Conservation (phyloP, 1,284 basidiomycete genomes). For the Microbotryum scabiosae region DNA sequence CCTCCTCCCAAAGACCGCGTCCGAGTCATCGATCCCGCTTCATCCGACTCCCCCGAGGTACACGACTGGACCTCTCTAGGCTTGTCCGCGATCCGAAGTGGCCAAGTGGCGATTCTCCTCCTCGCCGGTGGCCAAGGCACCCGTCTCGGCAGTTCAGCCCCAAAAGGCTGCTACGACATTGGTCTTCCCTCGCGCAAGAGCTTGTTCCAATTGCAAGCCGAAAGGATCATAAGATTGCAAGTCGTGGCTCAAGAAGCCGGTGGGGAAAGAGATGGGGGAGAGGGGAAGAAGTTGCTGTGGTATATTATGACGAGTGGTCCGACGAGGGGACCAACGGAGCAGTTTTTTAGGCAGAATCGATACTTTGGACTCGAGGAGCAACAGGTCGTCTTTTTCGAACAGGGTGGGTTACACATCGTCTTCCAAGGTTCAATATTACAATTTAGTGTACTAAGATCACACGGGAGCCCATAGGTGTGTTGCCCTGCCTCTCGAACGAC, state of each 20-base stretch:
- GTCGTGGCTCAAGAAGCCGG: slow-evolving; percentile 49
- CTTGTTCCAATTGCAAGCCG: slow-evolving; percentile 94
- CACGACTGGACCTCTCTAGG: slow-evolving; percentile 65
- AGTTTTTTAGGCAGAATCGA: slow-evolving; percentile 67
- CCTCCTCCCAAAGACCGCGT: slow-evolving; percentile 70
- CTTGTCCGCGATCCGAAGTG: slow-evolving; percentile 66
- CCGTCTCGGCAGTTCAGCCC: slow-evolving; percentile 78
- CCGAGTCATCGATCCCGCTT: slow-evolving; percentile 48
- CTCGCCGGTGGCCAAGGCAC: slow-evolving; percentile 99
- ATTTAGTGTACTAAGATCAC: too few relatives aligned
- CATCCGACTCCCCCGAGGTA: slow-evolving; percentile 49
- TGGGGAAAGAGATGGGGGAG: slow-evolving; percentile 42
- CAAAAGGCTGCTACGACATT: slow-evolving; percentile 98
- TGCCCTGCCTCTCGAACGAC: slow-evolving; percentile 88
- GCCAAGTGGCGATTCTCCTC: slow-evolving; percentile 83
- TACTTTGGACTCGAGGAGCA: slow-evolving; percentile 75
- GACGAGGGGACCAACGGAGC: slow-evolving; percentile 76
- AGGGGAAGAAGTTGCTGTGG: slow-evolving; percentile 70
- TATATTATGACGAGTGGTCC: slow-evolving; percentile 99
- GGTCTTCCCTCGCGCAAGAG: slow-evolving; percentile 84
- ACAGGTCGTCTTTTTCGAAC: slow-evolving; percentile 92
- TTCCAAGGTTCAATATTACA: too few relatives aligned
- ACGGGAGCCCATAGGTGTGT: too few relatives aligned
- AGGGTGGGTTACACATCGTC: slow-evolving; percentile 58
- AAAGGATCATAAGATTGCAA: slow-evolving; percentile 79